Evolutionary conservation across 768 basidiomycete species (phyloP), one percentile per base, ranked within the genome.

Genomic region (Paxillus ammoniavirescens): DNA sequence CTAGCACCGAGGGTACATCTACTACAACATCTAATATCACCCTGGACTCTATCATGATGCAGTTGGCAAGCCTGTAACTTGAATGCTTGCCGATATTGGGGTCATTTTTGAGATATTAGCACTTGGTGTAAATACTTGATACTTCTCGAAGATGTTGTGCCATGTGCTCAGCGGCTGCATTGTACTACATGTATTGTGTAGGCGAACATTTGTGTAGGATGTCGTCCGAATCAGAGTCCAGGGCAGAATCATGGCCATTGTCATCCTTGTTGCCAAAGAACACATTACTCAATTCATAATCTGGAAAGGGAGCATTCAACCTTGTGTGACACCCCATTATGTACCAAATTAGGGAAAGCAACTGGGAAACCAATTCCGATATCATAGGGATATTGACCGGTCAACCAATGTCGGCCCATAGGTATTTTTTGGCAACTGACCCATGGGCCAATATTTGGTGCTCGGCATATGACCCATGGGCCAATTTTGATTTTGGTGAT

Each of bases 131-230:
- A 21, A 21, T 3, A 21, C n/a, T n/a, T n/a, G n/a, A n/a, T n/a
- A n/a, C 77, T 57, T 82, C 77, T 53, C 72, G 71, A 49, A 87
- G 74, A 53, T 82, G 75, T 72, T 84, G 77, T 59, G 80, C 74
- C 48, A 82, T 82, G 57, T 89, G 81, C 68, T 96, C 93, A 21
- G 91, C 91, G 5, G 87, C 91, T 0, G 93, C 93, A 65, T 97
- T 93, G 67, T 97, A 97, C 21, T 21, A 21, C 15, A 89, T 91
- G 70, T 87, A 94, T 13, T 80, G 80, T 23, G 83, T 77, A 3
- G 83, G 81, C 17, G 72, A 77, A 45, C 78, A 79, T 57, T 62
- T 63, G 28, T 66, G 37, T 68, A 68, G 61, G 67, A 46, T 42
- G 15, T 81, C 79, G 21, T 83, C 83, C 9, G 75, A 75, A 45